Conservation (phyloP, 2,329 filamentous ascomycete species). For the Coleophoma cylindrospora region DNA sequence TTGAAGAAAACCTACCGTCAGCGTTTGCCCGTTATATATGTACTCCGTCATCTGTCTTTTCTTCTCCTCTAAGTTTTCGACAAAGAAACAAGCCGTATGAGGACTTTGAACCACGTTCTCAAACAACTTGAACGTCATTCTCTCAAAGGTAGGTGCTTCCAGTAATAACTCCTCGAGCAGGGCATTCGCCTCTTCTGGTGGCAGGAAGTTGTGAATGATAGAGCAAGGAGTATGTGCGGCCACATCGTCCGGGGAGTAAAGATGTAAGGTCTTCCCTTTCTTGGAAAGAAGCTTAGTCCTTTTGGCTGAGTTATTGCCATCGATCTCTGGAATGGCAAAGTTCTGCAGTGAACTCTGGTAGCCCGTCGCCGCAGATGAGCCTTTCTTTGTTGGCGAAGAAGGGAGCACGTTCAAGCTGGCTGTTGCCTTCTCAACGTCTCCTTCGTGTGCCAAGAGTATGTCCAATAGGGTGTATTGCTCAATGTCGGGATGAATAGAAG, state of each 20-base stretch:
- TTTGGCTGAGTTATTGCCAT: constrained; percentile 23
- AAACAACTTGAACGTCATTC: constrained; percentile 77
- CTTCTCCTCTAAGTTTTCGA: constrained; percentile 67
- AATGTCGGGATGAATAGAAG: constrained; percentile 65
- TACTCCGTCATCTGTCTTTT: constrained; percentile 72
- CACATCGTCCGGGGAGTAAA: constrained; percentile 79
- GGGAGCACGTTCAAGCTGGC: constrained; percentile 40
- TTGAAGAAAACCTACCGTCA: constrained; percentile 45
- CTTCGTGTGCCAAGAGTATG: constrained; percentile 70
- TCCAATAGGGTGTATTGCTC: constrained; percentile 70
- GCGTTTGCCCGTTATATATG: constrained; percentile 73
- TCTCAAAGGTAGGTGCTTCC: constrained; percentile 67
- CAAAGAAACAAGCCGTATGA: constrained; percentile 80
- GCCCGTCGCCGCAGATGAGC: constrained; percentile 28
- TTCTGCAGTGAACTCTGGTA: constrained; percentile 60
- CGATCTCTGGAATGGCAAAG: constrained; percentile 30
- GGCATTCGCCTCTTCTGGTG: constrained; percentile 62
- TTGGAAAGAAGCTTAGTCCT: constrained; percentile 54
- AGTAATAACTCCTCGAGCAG: constrained; percentile 71
- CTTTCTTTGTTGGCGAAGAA: constrained; percentile 21
- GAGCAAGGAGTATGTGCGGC: constrained; percentile 83
- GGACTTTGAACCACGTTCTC: constrained; percentile 81
- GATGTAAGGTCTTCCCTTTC: constrained; percentile 76
- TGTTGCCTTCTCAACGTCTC: constrained; percentile 65
- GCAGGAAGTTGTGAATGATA: constrained; percentile 87